phyloP scores from a whole-genome alignment of 1,139 yeast species.

The Zygosaccharomyces pseudobailii region DNA sequence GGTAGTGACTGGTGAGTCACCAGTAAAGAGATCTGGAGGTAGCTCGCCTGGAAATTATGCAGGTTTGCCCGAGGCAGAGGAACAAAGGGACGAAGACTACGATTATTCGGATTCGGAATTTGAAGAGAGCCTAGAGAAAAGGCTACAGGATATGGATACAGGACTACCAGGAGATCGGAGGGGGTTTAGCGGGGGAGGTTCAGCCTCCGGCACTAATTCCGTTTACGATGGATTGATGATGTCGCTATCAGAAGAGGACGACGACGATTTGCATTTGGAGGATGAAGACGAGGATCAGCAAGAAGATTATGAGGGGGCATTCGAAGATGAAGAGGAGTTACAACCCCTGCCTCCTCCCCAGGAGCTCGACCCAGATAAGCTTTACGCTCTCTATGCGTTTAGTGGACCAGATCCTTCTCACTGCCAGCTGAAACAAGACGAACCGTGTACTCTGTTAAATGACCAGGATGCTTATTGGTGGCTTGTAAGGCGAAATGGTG shows the following conservation, averaged over 20 bases:
- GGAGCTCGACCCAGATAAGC: slow-evolving; percentile 76
- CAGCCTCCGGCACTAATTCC: slow-evolving; percentile 1
- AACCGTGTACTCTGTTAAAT: slow-evolving; percentile 73
- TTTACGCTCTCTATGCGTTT: slow-evolving; percentile 84
- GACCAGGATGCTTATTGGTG: slow-evolving; percentile 97
- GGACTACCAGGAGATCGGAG: slow-evolving; percentile 2
- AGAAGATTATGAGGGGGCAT: slow-evolving; percentile 15
- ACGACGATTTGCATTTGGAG: slow-evolving; percentile 8
- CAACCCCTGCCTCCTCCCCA: slow-evolving; percentile 73
- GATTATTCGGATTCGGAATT: slow-evolving; percentile 35
- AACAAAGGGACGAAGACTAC: slow-evolving; percentile 16
- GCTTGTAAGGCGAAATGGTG: slow-evolving; percentile 71
- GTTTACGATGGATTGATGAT: slow-evolving; percentile 5
- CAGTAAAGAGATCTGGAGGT: not conserved
- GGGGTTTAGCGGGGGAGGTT: slow-evolving; percentile 1
- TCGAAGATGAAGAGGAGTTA: slow-evolving; percentile 34
- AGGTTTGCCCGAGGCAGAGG: not conserved
- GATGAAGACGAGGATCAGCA: slow-evolving; percentile 14
- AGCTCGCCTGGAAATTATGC: not conserved
- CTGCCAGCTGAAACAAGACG: slow-evolving; percentile 74
- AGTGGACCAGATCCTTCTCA: slow-evolving; percentile 94
- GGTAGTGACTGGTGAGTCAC: slow-evolving; percentile 20
- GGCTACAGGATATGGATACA: slow-evolving; percentile 24
- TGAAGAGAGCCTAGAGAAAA: slow-evolving; percentile 32
- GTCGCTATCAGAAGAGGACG: slow-evolving; percentile 10